Conservation (phyloP, 78 protist genomes). For the Dictyostelium citrinum region DNA sequence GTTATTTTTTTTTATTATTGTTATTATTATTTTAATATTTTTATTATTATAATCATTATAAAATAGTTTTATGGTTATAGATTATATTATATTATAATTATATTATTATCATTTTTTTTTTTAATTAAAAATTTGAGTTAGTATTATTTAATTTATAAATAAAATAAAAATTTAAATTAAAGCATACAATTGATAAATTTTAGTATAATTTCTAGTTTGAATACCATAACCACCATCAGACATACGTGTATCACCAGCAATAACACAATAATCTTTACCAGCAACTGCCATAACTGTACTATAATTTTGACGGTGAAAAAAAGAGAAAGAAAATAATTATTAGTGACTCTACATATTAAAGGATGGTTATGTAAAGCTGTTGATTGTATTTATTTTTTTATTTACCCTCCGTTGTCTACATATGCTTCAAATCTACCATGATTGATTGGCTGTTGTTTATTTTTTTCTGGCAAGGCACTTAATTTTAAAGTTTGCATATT, state of each 20-base stretch:
- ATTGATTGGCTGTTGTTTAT: slow-evolving; percentile 38
- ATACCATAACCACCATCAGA: slow-evolving; percentile 93
- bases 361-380: too few species aligned
- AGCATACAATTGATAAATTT: slow-evolving; percentile 83
- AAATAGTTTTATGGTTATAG: too few species aligned
- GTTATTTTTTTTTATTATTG: too few species aligned
- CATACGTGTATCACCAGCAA: slow-evolving; percentile 99
- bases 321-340: not conserved
- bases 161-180: not conserved
- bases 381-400: not conserved
- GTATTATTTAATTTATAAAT: not conserved
- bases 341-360: not conserved
- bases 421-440: slow-evolving; percentile 80
- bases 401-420: slow-evolving; percentile 82
- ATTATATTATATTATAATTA: too few species aligned
- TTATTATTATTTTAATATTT: too few species aligned
- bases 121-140: too few species aligned
- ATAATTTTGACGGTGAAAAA: not conserved
- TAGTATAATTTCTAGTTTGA: slow-evolving; percentile 88
- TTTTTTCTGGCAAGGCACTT: slow-evolving; percentile 36
- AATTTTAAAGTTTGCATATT: slow-evolving; percentile 15
- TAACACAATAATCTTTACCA: slow-evolving; percentile 95
- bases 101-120: too few species aligned
- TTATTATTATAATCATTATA: too few species aligned
- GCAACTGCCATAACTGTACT: slow-evolving; percentile 94